These are phyloP conservation scores for Aspergillus sp. DNA, from an alignment of 2,329 filamentous ascomycete species.

Conservation along the genomic window DNA sequence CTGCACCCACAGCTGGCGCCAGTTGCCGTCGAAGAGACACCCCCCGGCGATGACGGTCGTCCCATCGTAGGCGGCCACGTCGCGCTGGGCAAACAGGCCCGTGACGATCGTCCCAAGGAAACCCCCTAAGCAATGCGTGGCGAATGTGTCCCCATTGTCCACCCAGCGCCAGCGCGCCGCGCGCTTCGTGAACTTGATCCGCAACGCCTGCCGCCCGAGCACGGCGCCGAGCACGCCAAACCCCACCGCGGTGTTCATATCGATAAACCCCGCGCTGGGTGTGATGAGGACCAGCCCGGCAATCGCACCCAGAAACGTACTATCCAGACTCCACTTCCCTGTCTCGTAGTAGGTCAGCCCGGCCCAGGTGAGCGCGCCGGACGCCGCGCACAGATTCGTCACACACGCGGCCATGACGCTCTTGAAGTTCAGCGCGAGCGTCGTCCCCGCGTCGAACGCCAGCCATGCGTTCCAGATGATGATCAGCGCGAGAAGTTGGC, in stretches of 20 bases:
- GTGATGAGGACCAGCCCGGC: constrained; percentile 54
- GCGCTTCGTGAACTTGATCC: constrained; percentile 52
- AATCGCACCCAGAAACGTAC: constrained; percentile 54
- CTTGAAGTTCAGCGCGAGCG: constrained; percentile 49
- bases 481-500: constrained; percentile 48
- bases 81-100: constrained; percentile 50
- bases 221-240: constrained; percentile 49
- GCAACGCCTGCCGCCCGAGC: constrained; percentile 50
- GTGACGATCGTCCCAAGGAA: constrained; percentile 51
- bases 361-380: constrained; percentile 49
- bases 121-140: constrained; percentile 54
- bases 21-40: constrained; percentile 54
- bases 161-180: constrained; percentile 51
- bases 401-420: constrained; percentile 50
- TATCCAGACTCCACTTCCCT: constrained; percentile 48
- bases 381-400: constrained; percentile 49
- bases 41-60: constrained; percentile 49
- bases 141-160: constrained; percentile 56
- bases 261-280: constrained; percentile 49
- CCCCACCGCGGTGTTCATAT: constrained; percentile 48
- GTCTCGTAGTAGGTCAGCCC: constrained; percentile 44
- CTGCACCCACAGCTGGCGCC: constrained; percentile 50
- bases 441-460: constrained; percentile 52
- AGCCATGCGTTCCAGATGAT: constrained; percentile 54
- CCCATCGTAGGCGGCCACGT: constrained; percentile 51